A percentile compares a stretch with the other conserved stretches of the same genome.
These are phyloP conservation scores for Hevea brasiliensis DNA, from an alignment of 345 rosid species.

Conservation along the genomic window DNA sequence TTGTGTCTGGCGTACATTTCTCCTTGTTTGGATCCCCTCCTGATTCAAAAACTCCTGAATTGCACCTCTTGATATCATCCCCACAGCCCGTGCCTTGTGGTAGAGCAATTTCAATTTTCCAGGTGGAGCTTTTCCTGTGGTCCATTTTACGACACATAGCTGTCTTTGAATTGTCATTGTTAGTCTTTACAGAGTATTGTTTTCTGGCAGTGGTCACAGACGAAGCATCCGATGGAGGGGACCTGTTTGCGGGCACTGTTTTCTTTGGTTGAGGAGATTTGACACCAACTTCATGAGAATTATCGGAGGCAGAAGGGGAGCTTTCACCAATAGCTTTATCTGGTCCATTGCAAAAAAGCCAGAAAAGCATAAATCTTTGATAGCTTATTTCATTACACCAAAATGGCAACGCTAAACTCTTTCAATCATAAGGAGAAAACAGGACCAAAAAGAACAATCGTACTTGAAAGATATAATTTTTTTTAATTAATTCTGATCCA, in stretches of 20 bases:
- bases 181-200: conserved; percentile 37
- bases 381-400: not conserved
- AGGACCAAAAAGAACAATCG: not conserved
- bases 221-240: conserved; percentile 46
- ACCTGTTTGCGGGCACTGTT: conserved; percentile 53
- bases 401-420: not conserved
- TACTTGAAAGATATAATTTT: not conserved
- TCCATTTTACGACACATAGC: conserved; percentile 24
- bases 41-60: conserved; percentile 24
- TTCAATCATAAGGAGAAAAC: not conserved
- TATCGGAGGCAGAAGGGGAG: conserved; percentile 45
- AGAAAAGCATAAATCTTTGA: conserved; percentile 11
- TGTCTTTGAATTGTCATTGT: conserved; percentile 33
- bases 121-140: conserved; percentile 29
- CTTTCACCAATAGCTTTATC: conserved; percentile 53
- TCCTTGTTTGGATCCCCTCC: conserved; percentile 26
- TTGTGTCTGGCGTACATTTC: conserved; percentile 43
- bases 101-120: conserved; percentile 39
- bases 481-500: not conserved
- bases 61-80: conserved; percentile 25
- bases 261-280: conserved; percentile 52
- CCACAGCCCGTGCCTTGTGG: conserved; percentile 27
- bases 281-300: conserved; percentile 41
- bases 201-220: conserved; percentile 40
- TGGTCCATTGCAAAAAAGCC: conserved; percentile 39